phyloP scores from a whole-genome alignment of 352 stramenopile genomes.

The Pythium oligandrum region DNA sequence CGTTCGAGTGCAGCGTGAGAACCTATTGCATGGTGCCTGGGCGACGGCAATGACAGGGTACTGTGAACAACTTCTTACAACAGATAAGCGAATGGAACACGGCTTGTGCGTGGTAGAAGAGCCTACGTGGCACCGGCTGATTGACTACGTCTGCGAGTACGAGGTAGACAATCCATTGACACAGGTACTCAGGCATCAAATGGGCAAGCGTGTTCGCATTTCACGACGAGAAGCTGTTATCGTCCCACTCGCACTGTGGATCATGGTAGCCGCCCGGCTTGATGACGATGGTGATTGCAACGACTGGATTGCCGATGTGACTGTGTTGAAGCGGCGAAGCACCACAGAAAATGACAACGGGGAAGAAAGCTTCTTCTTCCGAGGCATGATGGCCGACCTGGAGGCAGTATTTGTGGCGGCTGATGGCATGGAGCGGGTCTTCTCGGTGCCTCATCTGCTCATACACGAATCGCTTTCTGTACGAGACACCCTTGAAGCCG shows the following conservation, averaged over 20 bases:
- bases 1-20: not conserved
- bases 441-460: too few relatives aligned
- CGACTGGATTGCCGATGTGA: too few relatives aligned
- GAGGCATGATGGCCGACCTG: too few relatives aligned
- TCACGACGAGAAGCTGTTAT: not conserved
- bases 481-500: too few relatives aligned
- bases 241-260: conserved; percentile 13
- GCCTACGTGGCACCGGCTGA: conserved; percentile 7
- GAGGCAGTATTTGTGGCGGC: too few relatives aligned
- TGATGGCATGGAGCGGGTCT: too few relatives aligned
- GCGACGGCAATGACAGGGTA: conserved; percentile 4
- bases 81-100: conserved; percentile 2
- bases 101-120: conserved; percentile 5
- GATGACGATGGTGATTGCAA: not conserved
- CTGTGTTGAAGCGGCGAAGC: too few relatives aligned
- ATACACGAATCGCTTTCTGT: too few relatives aligned
- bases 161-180: conserved; percentile 3
- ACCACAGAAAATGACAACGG: too few relatives aligned
- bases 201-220: conserved; percentile 3
- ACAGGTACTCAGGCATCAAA: conserved; percentile 6
- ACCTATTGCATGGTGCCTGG: conserved; percentile 7
- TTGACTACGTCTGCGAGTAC: conserved; percentile 18
- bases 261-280: conserved; percentile 7
- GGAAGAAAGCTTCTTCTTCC: too few relatives aligned
- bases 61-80: conserved; percentile 9